phyloP scores from a whole-genome alignment of 2,329 filamentous ascomycete species.

The Colletotrichum cereale region DNA sequence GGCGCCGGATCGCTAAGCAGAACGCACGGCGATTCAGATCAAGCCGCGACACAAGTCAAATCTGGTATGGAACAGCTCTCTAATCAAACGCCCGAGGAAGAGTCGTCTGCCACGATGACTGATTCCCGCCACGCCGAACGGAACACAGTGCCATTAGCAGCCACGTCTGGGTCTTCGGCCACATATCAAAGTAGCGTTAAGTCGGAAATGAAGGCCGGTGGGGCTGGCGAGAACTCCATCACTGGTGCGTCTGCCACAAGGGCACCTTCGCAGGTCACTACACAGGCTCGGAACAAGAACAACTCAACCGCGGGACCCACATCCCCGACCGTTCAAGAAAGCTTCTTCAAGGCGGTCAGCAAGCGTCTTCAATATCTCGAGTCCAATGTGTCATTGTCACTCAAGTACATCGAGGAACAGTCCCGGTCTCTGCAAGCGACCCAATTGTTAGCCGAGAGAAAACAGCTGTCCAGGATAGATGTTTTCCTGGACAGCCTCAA shows the following conservation, averaged over 20 bases:
- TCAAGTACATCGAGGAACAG: constrained; percentile 97
- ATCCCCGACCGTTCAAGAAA: constrained; percentile 91
- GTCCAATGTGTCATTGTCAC: constrained; percentile 89
- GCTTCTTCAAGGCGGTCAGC: constrained; percentile 96
- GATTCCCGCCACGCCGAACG: neutral
- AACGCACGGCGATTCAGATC: neutral
- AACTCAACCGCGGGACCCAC: constrained; percentile 60
- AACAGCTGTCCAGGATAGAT: constrained; percentile 86
- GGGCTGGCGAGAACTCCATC: constrained; percentile 2
- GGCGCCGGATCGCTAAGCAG: neutral
- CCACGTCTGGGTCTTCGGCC: neutral
- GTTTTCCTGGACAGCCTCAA: constrained; percentile 89
- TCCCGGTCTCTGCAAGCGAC: constrained; percentile 90
- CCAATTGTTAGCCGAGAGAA: constrained; percentile 86
- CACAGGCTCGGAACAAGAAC: constrained; percentile 52
- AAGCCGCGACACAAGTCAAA: neutral
- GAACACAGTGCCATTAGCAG: neutral
- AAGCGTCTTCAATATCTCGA: constrained; percentile 94
- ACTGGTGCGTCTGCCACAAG: constrained; percentile 42
- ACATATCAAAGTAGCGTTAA: neutral
- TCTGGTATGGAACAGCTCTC: neutral
- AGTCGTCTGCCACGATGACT: neutral
- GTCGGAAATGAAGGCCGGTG: constrained; percentile 1
- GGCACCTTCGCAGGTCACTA: constrained; percentile 46
- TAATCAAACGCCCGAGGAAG: neutral